Conservation (phyloP, 257 asterid species). For the Fraxinus cuspidata region DNA sequence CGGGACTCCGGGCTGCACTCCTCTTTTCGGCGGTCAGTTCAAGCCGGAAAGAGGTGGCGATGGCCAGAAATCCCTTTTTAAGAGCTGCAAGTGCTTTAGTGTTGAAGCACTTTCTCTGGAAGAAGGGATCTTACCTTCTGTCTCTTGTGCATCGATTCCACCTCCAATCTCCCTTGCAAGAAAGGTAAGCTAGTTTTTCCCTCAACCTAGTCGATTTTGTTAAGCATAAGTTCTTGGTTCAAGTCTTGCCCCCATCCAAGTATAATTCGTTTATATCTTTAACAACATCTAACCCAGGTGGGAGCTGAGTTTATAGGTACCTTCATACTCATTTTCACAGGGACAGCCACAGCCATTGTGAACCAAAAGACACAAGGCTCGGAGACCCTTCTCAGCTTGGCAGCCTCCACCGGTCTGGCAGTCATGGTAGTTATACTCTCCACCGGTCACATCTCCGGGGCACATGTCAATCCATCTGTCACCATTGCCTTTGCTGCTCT, state of each 20-base stretch:
- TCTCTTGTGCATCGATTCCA: constrained; percentile 60
- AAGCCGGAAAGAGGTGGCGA: constrained; percentile 35
- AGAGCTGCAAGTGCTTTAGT: constrained; percentile 61
- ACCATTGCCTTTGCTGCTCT: constrained; percentile 93
- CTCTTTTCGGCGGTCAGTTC: constrained; percentile 55
- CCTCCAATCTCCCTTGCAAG: constrained; percentile 77
- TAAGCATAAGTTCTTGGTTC: not conserved
- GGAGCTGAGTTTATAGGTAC: constrained; percentile 95
- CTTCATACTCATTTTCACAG: constrained; percentile 64
- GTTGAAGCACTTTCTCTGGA: constrained; percentile 62
- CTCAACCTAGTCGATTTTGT: not conserved
- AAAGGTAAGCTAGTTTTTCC: constrained; percentile 42
- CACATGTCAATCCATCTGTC: constrained; percentile 83
- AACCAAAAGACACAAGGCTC: constrained; percentile 76
- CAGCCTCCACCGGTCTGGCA: constrained; percentile 79
- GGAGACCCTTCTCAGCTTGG: constrained; percentile 70
- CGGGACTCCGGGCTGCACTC: constrained; percentile 61
- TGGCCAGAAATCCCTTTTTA: constrained; percentile 44
- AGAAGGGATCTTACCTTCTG: constrained; percentile 65
- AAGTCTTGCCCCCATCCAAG: not conserved
- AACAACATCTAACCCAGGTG: constrained; percentile 45
- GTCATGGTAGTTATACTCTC: constrained; percentile 85
- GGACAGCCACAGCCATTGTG: constrained; percentile 74
- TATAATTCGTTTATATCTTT: not conserved
- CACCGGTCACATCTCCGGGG: constrained; percentile 97